Evolutionary conservation across 805 yeast genomes (phyloP).

Genomic region (Kluyveromyces dobzhanskii): DNA sequence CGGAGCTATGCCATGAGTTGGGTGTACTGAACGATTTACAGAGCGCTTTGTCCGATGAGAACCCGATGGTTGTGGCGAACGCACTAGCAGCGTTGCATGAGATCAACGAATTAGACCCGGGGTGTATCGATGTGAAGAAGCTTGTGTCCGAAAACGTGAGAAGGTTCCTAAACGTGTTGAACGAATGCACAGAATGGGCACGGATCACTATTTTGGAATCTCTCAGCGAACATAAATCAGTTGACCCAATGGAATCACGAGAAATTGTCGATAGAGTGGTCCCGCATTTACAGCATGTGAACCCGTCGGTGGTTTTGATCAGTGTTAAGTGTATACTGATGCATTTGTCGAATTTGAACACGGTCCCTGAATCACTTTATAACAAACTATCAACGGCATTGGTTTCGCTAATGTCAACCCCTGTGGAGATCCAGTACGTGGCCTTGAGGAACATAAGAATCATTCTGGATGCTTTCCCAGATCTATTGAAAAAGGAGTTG

Average conservation of each 20-base stretch:
- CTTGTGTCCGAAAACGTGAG: conserved; percentile 35
- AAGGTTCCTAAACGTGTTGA: conserved; percentile 71
- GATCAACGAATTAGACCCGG: conserved; percentile 60
- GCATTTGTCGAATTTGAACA: conserved; percentile 45
- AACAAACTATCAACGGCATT: conserved; percentile 76
- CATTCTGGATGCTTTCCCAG: conserved; percentile 82
- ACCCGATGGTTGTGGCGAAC: conserved; percentile 97
- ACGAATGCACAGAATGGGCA: conserved; percentile 99
- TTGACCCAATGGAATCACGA: conserved; percentile 55
- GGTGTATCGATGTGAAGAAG: conserved; percentile 36
- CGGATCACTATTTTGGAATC: conserved; percentile 83
- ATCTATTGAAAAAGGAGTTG: conserved; percentile 64
- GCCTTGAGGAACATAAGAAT: conserved; percentile 86
- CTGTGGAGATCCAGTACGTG: conserved; percentile 93
- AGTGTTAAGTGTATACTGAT: conserved; percentile 73
- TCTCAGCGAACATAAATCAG: conserved; percentile 59
- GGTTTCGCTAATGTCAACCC: conserved; percentile 77
- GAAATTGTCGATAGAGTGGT: conserved; percentile 83
- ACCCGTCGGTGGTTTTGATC: conserved; percentile 87
- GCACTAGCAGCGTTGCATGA: conserved; percentile 82
- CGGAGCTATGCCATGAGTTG: conserved; percentile 72
- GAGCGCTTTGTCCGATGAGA: conserved; percentile 67
- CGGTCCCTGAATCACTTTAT: conserved; percentile 35
- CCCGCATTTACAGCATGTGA: conserved; percentile 95
- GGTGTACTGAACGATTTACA: conserved; percentile 71